Percentiles rank a stretch among this genome's conserved stretches.
Evolutionary conservation across 352 stramenopile genomes (phyloP).

Genomic region (Phytophthora syringae): DNA sequence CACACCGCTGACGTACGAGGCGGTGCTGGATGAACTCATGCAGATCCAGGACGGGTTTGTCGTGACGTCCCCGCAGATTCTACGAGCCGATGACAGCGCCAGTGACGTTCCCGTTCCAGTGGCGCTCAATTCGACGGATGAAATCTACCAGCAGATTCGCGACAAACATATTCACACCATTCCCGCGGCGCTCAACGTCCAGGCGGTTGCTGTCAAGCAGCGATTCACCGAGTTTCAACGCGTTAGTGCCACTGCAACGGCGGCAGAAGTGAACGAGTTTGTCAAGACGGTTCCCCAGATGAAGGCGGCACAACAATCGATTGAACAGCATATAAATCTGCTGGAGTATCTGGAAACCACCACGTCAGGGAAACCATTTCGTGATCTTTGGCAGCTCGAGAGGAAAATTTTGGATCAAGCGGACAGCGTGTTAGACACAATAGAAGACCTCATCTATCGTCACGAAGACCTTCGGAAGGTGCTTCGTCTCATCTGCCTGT

Average conservation of each 20-base stretch:
- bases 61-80: conserved; percentile 41
- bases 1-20: conserved; percentile 77
- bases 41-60: conserved; percentile 69
- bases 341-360: conserved; percentile 58
- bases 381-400: conserved; percentile 71
- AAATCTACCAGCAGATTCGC: conserved; percentile 65
- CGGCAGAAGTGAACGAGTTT: conserved; percentile 74
- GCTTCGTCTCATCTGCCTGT: conserved; percentile 70
- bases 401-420: conserved; percentile 67
- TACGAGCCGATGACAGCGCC: conserved; percentile 44
- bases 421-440: conserved; percentile 40
- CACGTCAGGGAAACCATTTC: conserved; percentile 56
- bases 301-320: conserved; percentile 55
- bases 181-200: conserved; percentile 49
- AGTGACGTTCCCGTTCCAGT: conserved; percentile 40
- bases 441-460: conserved; percentile 69
- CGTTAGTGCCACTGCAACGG: conserved; percentile 46
- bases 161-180: conserved; percentile 68
- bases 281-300: conserved; percentile 71
- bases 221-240: conserved; percentile 63
- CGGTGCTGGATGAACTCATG: conserved; percentile 69
- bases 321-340: conserved; percentile 71
- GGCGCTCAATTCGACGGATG: conserved; percentile 66
- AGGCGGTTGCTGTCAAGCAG: conserved; percentile 59
- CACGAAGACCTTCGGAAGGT: conserved; percentile 61